These are phyloP conservation scores for Carallia brachiata DNA, from an alignment of 345 rosid genomes.

Conservation along the genomic window DNA sequence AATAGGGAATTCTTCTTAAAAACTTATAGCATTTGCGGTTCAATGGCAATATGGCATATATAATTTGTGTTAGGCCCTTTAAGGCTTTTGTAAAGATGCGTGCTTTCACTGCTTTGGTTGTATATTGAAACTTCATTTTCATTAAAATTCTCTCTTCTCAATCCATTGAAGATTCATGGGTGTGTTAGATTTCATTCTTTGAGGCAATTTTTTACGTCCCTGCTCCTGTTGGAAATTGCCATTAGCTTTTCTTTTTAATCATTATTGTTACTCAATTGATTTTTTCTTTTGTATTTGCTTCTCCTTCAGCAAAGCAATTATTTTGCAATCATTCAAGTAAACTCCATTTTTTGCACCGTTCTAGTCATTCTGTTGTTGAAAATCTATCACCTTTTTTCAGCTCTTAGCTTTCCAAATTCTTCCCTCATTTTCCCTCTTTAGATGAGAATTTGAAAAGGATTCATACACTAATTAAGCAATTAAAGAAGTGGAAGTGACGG, in stretches of 20 bases:
- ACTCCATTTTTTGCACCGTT: constrained; percentile 5
- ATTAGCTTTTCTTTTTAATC: background rate
- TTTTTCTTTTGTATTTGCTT: background rate
- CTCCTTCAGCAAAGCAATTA: background rate
- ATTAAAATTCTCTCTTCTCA: constrained; percentile 4
- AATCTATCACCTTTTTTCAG: background rate
- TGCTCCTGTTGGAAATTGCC: background rate
- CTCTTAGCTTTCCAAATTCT: background rate
- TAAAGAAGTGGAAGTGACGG: constrained; percentile 15
- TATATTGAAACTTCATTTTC: constrained; percentile 1
- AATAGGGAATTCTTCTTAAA: background rate
- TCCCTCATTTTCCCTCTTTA: constrained; percentile 1
- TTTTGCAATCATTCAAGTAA: background rate
- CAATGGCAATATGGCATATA: background rate
- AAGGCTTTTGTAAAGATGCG: background rate
- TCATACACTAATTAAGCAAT: constrained; percentile 2
- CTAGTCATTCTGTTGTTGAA: constrained; percentile 1
- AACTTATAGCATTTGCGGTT: constrained; percentile 6
- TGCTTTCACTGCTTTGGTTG: background rate
- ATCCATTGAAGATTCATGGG: background rate
- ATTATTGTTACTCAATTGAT: background rate
- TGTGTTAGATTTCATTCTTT: constrained; percentile 9
- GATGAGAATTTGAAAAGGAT: constrained; percentile 2
- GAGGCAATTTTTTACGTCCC: constrained; percentile 1
- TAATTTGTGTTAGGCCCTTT: background rate